Percentiles rank a stretch among this genome's conserved stretches.
Conservation (phyloP, 352 stramenopile species). For the Globisporangium okanoganense region DNA sequence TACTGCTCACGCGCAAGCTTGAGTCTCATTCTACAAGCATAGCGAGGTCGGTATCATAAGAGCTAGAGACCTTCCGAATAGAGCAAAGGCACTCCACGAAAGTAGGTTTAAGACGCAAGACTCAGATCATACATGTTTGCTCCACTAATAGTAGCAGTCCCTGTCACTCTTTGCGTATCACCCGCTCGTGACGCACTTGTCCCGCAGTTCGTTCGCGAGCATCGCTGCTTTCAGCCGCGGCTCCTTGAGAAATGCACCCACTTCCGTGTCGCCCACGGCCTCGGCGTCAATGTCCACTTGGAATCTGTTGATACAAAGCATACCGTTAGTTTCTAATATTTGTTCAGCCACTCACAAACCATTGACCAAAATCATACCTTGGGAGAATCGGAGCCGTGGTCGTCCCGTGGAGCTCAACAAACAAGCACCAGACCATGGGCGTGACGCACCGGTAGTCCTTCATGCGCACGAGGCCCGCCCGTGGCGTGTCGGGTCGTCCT, state of each 20-base stretch:
- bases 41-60: background rate
- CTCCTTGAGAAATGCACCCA: constrained; percentile 21
- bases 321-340: background rate
- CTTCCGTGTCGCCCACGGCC: constrained; percentile 16
- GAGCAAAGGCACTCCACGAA: background rate
- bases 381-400: constrained; percentile 36
- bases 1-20: constrained; percentile 19
- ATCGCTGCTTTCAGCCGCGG: constrained; percentile 26
- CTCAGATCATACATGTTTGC: background rate
- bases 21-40: background rate
- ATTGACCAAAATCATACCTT: background rate
- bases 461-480: constrained; percentile 32
- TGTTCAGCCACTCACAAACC: background rate
- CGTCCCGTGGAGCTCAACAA: constrained; percentile 56
- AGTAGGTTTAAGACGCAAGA: background rate
- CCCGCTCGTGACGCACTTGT: constrained; percentile 25
- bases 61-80: background rate
- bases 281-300: constrained; percentile 26
- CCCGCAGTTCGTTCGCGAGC: constrained; percentile 29
- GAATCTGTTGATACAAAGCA: constrained; percentile 17
- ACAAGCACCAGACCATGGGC: constrained; percentile 71
- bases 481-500: constrained; percentile 39
- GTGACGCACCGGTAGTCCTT: constrained; percentile 70
- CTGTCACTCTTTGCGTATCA: background rate
- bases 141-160: background rate